phyloP scores from a whole-genome alignment of 371 early-diverging fungal species.

The Mucor ambiguus region DNA sequence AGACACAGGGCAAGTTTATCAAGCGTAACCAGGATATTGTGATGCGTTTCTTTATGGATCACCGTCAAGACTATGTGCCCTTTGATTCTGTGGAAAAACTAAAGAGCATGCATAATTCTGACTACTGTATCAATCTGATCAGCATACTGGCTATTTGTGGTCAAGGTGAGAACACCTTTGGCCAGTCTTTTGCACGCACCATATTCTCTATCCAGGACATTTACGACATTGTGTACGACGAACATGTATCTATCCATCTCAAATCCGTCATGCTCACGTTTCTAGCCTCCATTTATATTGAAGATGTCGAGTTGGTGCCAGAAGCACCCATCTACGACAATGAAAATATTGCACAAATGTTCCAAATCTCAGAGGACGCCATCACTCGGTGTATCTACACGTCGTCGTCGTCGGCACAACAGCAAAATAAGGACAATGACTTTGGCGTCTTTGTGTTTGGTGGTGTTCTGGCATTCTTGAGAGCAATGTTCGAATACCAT shows the following conservation, averaged over 20 bases:
- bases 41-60: conserved; percentile 48
- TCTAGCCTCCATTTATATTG: conserved; percentile 41
- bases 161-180: conserved; percentile 55
- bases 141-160: conserved; percentile 49
- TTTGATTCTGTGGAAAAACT: conserved; percentile 23
- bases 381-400: conserved; percentile 13
- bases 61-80: conserved; percentile 41
- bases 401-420: background rate
- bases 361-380: conserved; percentile 20
- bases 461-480: conserved; percentile 35
- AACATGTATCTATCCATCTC: conserved; percentile 10
- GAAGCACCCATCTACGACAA: conserved; percentile 27
- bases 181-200: conserved; percentile 51
- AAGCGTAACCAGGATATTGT: conserved; percentile 50
- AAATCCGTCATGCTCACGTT: conserved; percentile 35
- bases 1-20: conserved; percentile 48
- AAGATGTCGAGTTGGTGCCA: conserved; percentile 32
- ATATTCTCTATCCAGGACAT: conserved; percentile 37
- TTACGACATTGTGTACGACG: conserved; percentile 17
- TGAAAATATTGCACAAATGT: conserved; percentile 16
- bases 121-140: conserved; percentile 46
- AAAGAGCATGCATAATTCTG: conserved; percentile 22
- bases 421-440: background rate
- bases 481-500: conserved; percentile 37
- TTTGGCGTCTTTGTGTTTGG: conserved; percentile 22